These are phyloP conservation scores for Russula brevipes DNA, from an alignment of 768 basidiomycete genomes.

Conservation along the genomic window DNA sequence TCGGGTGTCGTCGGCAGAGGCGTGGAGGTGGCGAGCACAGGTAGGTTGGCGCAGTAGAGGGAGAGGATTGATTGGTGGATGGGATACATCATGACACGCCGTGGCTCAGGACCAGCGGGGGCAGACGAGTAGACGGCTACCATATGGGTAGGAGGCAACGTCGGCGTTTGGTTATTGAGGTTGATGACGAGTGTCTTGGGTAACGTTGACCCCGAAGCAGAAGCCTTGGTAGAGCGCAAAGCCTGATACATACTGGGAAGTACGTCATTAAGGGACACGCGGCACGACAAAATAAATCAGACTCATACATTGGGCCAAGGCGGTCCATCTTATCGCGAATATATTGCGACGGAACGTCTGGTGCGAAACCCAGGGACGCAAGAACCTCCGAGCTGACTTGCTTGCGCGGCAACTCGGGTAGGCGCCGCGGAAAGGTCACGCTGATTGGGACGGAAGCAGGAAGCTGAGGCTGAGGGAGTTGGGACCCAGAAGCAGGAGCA, in stretches of 20 bases:
- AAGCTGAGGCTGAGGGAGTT: background rate
- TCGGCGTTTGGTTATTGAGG: background rate
- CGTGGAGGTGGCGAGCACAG: constrained; percentile 43
- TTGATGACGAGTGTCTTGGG: constrained; percentile 18
- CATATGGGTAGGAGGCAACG: constrained; percentile 22
- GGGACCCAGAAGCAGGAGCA: background rate
- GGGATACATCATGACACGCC: constrained; percentile 43
- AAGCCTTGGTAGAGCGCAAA: constrained; percentile 17
- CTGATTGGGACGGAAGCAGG: background rate
- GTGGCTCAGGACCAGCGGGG: constrained; percentile 9
- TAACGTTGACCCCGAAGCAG: constrained; percentile 10
- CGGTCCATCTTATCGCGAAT: constrained; percentile 15
- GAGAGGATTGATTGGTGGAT: constrained; percentile 68
- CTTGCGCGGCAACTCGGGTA: constrained; percentile 10
- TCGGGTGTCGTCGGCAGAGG: constrained; percentile 30
- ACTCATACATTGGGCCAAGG: constrained; percentile 5
- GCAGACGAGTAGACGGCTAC: constrained; percentile 23
- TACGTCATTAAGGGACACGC: background rate
- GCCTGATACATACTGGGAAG: constrained; percentile 21
- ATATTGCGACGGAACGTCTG: constrained; percentile 13
- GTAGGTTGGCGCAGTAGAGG: constrained; percentile 60
- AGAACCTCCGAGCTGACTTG: constrained; percentile 13
- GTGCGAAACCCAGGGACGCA: constrained; percentile 5
- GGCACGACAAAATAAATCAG: background rate
- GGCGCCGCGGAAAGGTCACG: constrained; percentile 8